These are phyloP conservation scores for Phycomyces blakesleeanus DNA, from an alignment of 192 early-diverging fungal species.

Conservation along the genomic window DNA sequence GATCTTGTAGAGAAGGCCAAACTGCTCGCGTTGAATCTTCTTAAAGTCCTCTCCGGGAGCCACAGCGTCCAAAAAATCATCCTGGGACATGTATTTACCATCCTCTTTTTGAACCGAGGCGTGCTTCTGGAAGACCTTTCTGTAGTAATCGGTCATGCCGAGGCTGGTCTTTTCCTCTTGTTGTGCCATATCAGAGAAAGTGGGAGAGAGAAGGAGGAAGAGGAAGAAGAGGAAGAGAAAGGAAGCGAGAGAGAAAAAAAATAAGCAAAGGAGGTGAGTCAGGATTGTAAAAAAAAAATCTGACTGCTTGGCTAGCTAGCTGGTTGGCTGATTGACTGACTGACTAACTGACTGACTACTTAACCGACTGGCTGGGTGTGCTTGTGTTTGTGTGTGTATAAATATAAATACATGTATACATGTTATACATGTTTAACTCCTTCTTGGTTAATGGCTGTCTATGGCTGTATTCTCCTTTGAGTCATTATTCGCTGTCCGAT, in stretches of 20 bases:
- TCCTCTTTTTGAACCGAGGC: conserved; percentile 51
- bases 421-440: no score
- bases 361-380: no score
- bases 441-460: no score
- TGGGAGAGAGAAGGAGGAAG: neutral
- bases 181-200: neutral
- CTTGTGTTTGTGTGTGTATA: no score
- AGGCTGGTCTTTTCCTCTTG: neutral
- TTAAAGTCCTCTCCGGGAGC: conserved; percentile 53
- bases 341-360: no score
- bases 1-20: conserved; percentile 54
- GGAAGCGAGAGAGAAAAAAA: neutral
- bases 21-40: conserved; percentile 54
- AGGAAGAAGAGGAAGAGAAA: neutral
- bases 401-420: no score
- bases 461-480: no score
- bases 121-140: conserved; percentile 43
- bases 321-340: no score
- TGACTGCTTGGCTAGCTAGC: no score
- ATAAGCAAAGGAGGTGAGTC: no score
- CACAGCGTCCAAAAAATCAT: conserved; percentile 57
- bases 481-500: no score
- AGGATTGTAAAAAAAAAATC: no score
- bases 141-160: conserved; percentile 37
- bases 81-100: conserved; percentile 51